Evolutionary conservation across 495 filamentous ascomycete genomes (phyloP), one percentile per base, ranked within the genome.

Genomic region (Tetracladium setigerum): DNA sequence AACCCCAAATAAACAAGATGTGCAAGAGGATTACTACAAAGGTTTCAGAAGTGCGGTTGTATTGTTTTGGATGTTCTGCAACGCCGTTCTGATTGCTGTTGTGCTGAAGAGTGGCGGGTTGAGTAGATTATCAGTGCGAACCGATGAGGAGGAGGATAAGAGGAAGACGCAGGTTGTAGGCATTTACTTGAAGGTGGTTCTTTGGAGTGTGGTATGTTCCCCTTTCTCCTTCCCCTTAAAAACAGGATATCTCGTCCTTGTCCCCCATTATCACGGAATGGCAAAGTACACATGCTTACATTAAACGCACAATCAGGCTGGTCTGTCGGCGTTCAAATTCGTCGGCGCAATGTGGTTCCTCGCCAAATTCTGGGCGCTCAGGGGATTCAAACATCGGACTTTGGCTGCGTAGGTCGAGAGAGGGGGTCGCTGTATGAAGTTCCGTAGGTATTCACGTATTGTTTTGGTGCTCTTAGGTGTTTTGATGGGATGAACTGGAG

Each of bases 161-260:
- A 27, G 22, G 22, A 27, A 27, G 22, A 52, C 44, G 34, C 49
- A 67, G n/a, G 62, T 67, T 5, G 74, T 83, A 22, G 79, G 79
- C 46, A 83, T 92, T 42, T 98, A 96, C 65, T 82, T 96, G 76
- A 76, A 76, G 6, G 80, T 96, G 16, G 83, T 96, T n/a, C 65
- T 98, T 41, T 96, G 90, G 87, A 84, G 78, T 63, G 92, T 98
- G 34, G 22, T 27, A 27, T 3, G 22, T 27, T 91, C 90, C 0
- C 89, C 9, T 36, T 36, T 36, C 7, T 7, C 22, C 22, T 27
- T 27, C 22, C 3, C 7, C 22, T 27, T 27, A n/a, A n/a, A n/a
- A n/a, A n/a, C n/a, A n/a, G n/a, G n/a, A n/a, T n/a, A n/a, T n/a
- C n/a, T n/a, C n/a, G n/a, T n/a, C n/a, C n/a, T n/a, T n/a, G n/a